Conservation (phyloP, 1,284 basidiomycete genomes). For the Puccinia triticina region DNA sequence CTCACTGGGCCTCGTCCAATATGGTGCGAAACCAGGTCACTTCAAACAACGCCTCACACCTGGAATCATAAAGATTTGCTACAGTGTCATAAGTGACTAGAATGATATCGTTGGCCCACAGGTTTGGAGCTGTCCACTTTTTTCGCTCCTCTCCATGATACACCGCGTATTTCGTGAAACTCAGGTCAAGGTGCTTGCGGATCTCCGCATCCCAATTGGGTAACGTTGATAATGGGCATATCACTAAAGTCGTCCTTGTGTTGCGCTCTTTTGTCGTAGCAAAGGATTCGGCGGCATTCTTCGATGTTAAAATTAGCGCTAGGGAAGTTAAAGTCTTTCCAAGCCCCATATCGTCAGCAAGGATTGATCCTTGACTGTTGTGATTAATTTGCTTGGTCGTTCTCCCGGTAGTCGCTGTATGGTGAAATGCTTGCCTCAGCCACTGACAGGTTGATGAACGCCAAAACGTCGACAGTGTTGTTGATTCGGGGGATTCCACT, state of each 20-base stretch:
- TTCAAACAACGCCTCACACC: slow-evolving; percentile 12
- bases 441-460: neutral
- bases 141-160: slow-evolving; percentile 17
- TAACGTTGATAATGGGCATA: slow-evolving; percentile 10
- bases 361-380: neutral
- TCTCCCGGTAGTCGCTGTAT: neutral
- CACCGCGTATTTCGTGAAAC: neutral
- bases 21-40: slow-evolving; percentile 3
- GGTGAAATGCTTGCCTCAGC: neutral
- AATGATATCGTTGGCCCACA: neutral
- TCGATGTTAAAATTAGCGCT: neutral
- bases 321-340: slow-evolving; percentile 21
- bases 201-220: slow-evolving; percentile 4
- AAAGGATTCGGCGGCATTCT: neutral
- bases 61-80: neutral
- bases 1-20: slow-evolving; percentile 18
- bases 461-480: neutral
- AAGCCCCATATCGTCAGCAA: slow-evolving; percentile 15
- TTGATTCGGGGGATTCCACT: slow-evolving; percentile 10
- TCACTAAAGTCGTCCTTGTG: neutral
- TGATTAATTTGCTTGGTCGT: neutral
- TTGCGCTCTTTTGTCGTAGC: neutral
- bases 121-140: neutral
- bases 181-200: neutral
- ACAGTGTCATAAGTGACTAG: slow-evolving; percentile 13